A percentile compares a stretch with the other conserved stretches of the same genome.
phyloP scores from a whole-genome alignment of 768 basidiomycete species.

The Pisolithus sp. region DNA sequence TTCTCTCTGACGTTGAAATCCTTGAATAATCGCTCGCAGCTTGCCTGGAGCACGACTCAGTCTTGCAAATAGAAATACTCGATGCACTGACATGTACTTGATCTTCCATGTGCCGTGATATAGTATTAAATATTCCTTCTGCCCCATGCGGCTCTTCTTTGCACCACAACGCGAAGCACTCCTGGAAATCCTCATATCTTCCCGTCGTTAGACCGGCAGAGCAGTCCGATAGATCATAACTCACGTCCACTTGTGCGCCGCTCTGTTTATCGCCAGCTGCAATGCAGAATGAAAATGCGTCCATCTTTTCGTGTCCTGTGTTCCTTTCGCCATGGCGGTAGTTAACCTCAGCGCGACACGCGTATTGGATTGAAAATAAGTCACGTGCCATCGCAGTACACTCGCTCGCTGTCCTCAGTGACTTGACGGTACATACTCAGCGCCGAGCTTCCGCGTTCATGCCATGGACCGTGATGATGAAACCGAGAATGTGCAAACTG shows the following conservation, averaged over 20 bases:
- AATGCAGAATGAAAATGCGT: conserved; percentile 45
- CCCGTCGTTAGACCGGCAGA: background rate
- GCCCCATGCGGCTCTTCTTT: conserved; percentile 62
- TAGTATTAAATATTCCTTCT: conserved; percentile 53
- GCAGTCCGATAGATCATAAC: conserved; percentile 12
- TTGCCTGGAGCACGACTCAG: conserved; percentile 39
- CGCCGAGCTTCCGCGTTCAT: conserved; percentile 1
- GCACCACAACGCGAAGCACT: conserved; percentile 62
- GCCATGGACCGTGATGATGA: conserved; percentile 28
- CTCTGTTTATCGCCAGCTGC: conserved; percentile 46
- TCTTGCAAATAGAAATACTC: background rate
- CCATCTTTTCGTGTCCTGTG: conserved; percentile 41
- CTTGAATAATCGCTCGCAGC: conserved; percentile 63
- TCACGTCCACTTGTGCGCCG: conserved; percentile 50
- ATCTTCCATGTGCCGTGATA: conserved; percentile 67
- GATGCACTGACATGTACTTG: conserved; percentile 37
- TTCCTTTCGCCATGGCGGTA: conserved; percentile 14
- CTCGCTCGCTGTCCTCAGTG: background rate
- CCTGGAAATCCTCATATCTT: conserved; percentile 48
- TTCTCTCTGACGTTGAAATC: conserved; percentile 63
- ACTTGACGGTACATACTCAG: background rate
- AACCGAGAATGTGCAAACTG: conserved; percentile 6
- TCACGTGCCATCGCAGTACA: conserved; percentile 18
- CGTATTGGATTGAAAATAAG: background rate
- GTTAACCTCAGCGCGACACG: no score